Conservation (phyloP, 768 basidiomycete species). For the Russula sp. region DNA sequence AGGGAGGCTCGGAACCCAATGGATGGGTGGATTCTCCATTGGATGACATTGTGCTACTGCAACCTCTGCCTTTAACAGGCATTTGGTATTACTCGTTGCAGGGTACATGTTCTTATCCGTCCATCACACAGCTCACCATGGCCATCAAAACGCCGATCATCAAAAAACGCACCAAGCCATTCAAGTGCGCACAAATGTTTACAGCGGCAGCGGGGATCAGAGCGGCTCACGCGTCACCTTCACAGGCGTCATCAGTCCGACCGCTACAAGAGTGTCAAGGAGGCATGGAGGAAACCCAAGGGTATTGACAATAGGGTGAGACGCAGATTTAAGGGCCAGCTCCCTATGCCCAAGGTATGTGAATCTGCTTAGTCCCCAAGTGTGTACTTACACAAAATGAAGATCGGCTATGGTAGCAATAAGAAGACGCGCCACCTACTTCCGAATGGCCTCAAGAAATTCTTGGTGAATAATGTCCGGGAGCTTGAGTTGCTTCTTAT, state of each 20-base stretch:
- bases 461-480: constrained; percentile 88
- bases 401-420: constrained; percentile 90
- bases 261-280: constrained; percentile 94
- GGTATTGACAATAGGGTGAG: constrained; percentile 99
- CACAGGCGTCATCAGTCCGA: constrained; percentile 95
- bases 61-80: background rate
- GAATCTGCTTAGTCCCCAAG: background rate
- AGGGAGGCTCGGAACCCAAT: background rate
- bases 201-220: background rate
- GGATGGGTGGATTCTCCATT: constrained; percentile 23
- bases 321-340: constrained; percentile 91
- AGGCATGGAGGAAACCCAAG: constrained; percentile 99
- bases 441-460: constrained; percentile 93
- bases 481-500: constrained; percentile 94
- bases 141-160: constrained; percentile 58
- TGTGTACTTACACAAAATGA: background rate
- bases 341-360: constrained; percentile 89
- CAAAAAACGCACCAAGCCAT: constrained; percentile 95
- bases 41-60: constrained; percentile 1
- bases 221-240: constrained; percentile 1
- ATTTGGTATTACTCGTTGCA: background rate
- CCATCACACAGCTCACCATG: constrained; percentile 13
- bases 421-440: constrained; percentile 94
- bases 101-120: constrained; percentile 8
- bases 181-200: constrained; percentile 64